Base-by-base conservation (phyloP, 805 yeast genomes). In the Saccharomycopsis fibuligera region DNA sequence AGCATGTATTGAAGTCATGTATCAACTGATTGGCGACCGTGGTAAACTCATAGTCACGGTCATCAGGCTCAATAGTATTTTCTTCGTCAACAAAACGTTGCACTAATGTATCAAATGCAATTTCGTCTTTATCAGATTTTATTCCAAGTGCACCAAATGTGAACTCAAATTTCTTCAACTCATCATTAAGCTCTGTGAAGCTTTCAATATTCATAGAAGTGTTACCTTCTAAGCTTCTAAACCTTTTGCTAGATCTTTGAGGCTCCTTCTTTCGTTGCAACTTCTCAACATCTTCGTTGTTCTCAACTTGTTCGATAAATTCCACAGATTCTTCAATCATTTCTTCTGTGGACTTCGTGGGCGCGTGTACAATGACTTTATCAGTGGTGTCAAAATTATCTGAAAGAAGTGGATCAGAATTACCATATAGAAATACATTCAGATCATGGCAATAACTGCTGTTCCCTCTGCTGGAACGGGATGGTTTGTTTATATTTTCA, bases 191-290 rank as follows among this genome's bases (percentile, higher is more conserved):
- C 30, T 47, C 50, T 17, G 19, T 40, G 33, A 48, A 40, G 8
- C 22, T 37, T 14, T 39, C 25, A 17, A 24, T 37, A 29, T 30
- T 48, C 9, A 53, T 51, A 5, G 41, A 52, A 25, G 41, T 42
- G 8, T 50, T 59, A 9, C 53, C 55, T 8, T 64, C 66, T 24
- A 57, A 60, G 17, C 62, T 68, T 40, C 65, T 62, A 44, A 67
- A 63, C 22, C 75, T 54, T 54, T 72, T 73, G 49, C 75, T 72
- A 6, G 65, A 56, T 51, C 74, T 57, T 43, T 65, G 70, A 10
- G 60, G 61, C 3, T 57, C 56, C 33, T 58, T 60, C 38, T 53
- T 27, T 16, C 61, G 63, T 39, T 67, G 71, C 1, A 62, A 50
- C 42, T 64, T 65, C 8, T 21, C 35, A 4, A 2, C 22, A 21